These are phyloP conservation scores for Ligustrum vulgare DNA, from an alignment of 257 asterid species.

Conservation along the genomic window DNA sequence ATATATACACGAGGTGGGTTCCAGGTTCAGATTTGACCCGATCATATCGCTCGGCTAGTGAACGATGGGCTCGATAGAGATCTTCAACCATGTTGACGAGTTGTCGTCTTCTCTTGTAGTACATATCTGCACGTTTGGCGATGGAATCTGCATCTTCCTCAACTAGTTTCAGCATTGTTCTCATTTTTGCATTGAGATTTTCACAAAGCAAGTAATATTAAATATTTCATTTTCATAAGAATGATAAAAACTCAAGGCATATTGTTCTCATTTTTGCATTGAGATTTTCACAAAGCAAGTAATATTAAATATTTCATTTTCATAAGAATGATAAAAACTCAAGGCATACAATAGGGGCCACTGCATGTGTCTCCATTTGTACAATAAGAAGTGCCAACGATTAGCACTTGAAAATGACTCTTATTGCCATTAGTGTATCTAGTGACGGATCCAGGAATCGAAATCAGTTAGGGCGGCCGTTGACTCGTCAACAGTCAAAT, in stretches of 20 bases:
- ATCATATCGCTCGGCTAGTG: constrained; percentile 70
- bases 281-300: not conserved
- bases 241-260: too few species aligned
- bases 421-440: not conserved
- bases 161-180: constrained; percentile 60
- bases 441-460: too few species aligned
- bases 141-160: constrained; percentile 91
- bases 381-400: too few species aligned
- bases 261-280: constrained; percentile 65
- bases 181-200: constrained; percentile 54
- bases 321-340: not conserved
- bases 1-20: constrained; percentile 62
- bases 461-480: too few species aligned
- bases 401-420: too few species aligned
- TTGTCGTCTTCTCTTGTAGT: constrained; percentile 78
- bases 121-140: constrained; percentile 90
- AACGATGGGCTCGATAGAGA: constrained; percentile 68
- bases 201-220: not conserved
- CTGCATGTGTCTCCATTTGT: too few species aligned
- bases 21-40: constrained; percentile 57
- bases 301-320: not conserved
- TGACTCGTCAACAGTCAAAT: too few species aligned
- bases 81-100: constrained; percentile 78
- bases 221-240: not conserved
- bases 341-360: not conserved